Evolutionary conservation across 495 filamentous ascomycete genomes (phyloP), one percentile per base, ranked within the genome.

Genomic region (Trichocladium antarcticum): DNA sequence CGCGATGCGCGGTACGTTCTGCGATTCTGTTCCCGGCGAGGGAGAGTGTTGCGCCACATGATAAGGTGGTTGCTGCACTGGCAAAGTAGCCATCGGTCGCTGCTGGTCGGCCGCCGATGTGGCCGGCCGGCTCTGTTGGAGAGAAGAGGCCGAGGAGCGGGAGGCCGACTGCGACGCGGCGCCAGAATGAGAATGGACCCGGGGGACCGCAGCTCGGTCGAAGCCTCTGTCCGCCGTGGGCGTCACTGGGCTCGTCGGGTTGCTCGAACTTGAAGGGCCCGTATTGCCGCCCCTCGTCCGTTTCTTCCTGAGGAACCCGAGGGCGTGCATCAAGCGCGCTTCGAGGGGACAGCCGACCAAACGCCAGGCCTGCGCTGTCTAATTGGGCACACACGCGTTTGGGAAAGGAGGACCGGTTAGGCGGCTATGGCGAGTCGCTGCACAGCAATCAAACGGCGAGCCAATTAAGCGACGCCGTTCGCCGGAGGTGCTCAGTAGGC

Each of bases 301-400:
- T 76, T 93, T 89, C 81, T 95, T 96, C 78, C 96, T 98, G 61
- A 98, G 78, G 61, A 95, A 83, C 54, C 87, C 85, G 69, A 87
- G 74, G 58, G 68, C 76, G 73, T 82, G 84, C 84, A 88, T 88
- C 64, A 63, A 65, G 53, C 35, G 42, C 16, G 49, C 45, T 55
- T 27, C 35, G 24, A 44, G 9, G 49, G 51, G 56, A 61, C 50
- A 43, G 49, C 39, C 47, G 48, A 52, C 50, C 51, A 22, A 24
- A 40, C 20, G 43, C 32, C n/a, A n/a, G n/a, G n/a, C 51, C 28
- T 29, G 37, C 36, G 44, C 47, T 39, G 50, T 57, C 56, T 44
- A 38, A 60, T 56, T 55, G 56, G 57, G 50, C 51, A 46, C 45
- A 37, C 38, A 19, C 49, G 45, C 51, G 44, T 44, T 44, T 34